phyloP scores from a whole-genome alignment of 2,329 filamentous ascomycete genomes.

The Cladosporium halotolerans region DNA sequence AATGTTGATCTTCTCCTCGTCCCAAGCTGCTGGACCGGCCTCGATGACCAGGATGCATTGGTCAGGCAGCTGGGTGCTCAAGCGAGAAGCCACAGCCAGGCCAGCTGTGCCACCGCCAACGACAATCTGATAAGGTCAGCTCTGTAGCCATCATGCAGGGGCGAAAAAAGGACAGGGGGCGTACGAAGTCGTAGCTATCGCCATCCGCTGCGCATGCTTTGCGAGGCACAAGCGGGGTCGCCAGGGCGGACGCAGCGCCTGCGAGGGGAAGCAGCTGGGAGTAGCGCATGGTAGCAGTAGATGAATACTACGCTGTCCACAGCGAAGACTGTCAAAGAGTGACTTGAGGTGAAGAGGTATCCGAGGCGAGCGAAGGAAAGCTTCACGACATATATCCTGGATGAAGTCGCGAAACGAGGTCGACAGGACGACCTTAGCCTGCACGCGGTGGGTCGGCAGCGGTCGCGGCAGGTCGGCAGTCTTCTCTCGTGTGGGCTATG shows the following conservation, averaged over 20 bases:
- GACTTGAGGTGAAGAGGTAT: no score
- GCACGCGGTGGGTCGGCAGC: background rate
- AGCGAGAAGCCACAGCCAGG: conserved; percentile 18
- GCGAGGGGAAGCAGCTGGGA: conserved; percentile 1
- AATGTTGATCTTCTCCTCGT: conserved; percentile 20
- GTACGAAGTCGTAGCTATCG: conserved; percentile 11
- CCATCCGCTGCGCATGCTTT: conserved; percentile 7
- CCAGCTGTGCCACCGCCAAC: conserved; percentile 20
- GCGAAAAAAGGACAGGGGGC: background rate
- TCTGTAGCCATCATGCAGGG: background rate
- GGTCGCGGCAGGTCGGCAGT: conserved; percentile 1
- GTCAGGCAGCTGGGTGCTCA: conserved; percentile 16
- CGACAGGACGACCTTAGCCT: background rate
- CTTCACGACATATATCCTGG: background rate
- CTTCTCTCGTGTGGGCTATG: background rate
- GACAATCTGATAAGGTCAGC: conserved; percentile 18
- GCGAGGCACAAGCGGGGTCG: conserved; percentile 5
- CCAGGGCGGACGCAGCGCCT: conserved; percentile 3
- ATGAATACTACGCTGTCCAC: background rate
- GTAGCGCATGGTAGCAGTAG: background rate
- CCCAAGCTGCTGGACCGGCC: conserved; percentile 18
- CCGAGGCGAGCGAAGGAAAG: no score
- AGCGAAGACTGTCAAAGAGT: background rate
- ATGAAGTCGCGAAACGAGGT: conserved; percentile 1
- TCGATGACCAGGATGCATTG: conserved; percentile 21